Conservation (phyloP, 192 early-diverging fungal genomes). For the Irineochytrium annulatum region DNA sequence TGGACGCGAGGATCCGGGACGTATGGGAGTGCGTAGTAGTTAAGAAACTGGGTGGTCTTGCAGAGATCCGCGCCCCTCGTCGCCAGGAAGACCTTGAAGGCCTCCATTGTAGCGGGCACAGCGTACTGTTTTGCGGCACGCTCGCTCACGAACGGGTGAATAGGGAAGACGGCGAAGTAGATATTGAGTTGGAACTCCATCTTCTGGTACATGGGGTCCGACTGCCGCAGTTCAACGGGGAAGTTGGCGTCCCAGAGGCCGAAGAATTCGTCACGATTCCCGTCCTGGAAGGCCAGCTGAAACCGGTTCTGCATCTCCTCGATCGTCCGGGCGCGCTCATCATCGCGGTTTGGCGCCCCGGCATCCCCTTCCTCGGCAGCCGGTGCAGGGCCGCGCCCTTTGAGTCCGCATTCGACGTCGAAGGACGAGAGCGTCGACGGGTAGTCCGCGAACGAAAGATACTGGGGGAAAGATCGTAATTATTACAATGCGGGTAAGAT, state of each 20-base stretch:
- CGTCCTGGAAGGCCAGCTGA: conserved; percentile 37
- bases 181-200: conserved; percentile 44
- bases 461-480: too few relatives aligned
- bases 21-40: conserved; percentile 54
- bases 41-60: conserved; percentile 44
- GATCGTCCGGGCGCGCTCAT: background rate
- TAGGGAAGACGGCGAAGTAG: conserved; percentile 50
- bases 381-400: conserved; percentile 18
- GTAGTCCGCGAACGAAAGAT: conserved; percentile 36
- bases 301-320: conserved; percentile 25
- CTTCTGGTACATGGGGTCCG: conserved; percentile 29
- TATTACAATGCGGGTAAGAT: background rate
- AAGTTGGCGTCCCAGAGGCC: conserved; percentile 46
- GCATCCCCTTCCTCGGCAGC: background rate
- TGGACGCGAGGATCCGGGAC: conserved; percentile 48
- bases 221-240: conserved; percentile 5
- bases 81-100: conserved; percentile 50
- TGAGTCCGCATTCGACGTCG: conserved; percentile 28
- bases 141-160: conserved; percentile 26
- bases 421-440: conserved; percentile 19
- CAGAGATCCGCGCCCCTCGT: conserved; percentile 42
- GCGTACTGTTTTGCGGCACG: conserved; percentile 15
- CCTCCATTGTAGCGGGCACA: conserved; percentile 44
- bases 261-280: conserved; percentile 43
- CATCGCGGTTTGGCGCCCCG: background rate